Evolutionary conservation across 805 yeast species (phyloP), one percentile per base, ranked within the genome.

Genomic region (Candida takata): DNA sequence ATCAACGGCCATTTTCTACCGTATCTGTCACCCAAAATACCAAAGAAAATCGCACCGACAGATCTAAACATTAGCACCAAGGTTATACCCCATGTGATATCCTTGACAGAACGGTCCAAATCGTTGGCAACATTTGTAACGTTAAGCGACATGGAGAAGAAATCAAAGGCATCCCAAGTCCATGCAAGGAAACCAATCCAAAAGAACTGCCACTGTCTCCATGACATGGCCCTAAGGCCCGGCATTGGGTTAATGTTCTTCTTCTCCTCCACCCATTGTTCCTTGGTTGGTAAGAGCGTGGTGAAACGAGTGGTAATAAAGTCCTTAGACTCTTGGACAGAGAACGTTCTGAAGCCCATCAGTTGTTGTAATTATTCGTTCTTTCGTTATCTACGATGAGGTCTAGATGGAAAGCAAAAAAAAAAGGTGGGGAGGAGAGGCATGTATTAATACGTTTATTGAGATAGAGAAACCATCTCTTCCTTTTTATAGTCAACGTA

Each of bases 161-260:
- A 77, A 55, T 77, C 84, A 49, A 76, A 67, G 4, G 83, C 77
- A 58, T 76, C 84, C 72, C 77, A 72, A 3, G 79, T 64, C 84
- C 84, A 77, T 15, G 73, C 75, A 35, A 58, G 48, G 44, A 74
- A 73, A 0, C 79, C 83, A 29, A 72, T 57, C 14, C 58, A 26
- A 48, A 75, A 74, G 56, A 67, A 72, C 30, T 66, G 58, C 83
- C 84, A 77, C 25, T 55, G 80, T 40, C 55, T 64, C 37, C 65
- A 55, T 25, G 64, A 65, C 50, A 82, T 64, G 43, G 56, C 55
- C 9, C 56, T 54, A 18, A 81, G 61, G 19, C 74, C 73, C 2
- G 77, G 76, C 41, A 84, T 54, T 3, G 94, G 94, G 54, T 84
- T 83, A 25, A 77, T 41, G 48, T 36, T 64, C 66, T 37, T 47